A percentile compares a stretch with the other conserved stretches of the same genome.
phyloP scores from a whole-genome alignment of 192 early-diverging fungal species.

The Umbelopsis sp. region DNA sequence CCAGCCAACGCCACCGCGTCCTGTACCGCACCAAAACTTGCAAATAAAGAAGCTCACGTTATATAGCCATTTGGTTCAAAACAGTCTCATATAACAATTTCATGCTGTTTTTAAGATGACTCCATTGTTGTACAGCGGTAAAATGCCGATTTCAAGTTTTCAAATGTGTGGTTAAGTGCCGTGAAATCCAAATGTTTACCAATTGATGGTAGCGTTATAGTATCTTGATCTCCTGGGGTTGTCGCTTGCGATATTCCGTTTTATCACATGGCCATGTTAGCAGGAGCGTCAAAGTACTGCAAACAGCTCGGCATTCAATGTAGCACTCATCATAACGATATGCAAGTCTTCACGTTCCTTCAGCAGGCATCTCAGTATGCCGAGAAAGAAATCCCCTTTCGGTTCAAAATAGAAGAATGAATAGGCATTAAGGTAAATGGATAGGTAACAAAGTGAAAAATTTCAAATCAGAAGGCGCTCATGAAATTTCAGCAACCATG shows the following conservation, averaged over 20 bases:
- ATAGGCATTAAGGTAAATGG: not conserved
- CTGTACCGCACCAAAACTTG: no score
- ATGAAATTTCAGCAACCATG: conserved; percentile 89
- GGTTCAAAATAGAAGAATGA: conserved; percentile 37
- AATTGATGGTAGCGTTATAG: no score
- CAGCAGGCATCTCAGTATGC: conserved; percentile 68
- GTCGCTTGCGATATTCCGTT: conserved; percentile 43
- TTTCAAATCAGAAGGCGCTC: conserved; percentile 59
- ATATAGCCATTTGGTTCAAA: no score
- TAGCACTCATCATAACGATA: conserved; percentile 92
- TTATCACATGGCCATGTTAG: conserved; percentile 52
- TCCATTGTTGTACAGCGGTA: no score
- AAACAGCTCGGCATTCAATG: conserved; percentile 80
- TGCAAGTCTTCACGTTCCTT: conserved; percentile 59
- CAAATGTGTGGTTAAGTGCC: no score
- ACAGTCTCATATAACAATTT: no score
- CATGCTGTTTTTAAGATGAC: no score
- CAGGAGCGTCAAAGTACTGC: conserved; percentile 74
- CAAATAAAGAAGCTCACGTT: no score
- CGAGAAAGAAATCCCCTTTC: conserved; percentile 84
- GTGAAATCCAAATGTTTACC: no score
- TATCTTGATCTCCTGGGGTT: conserved; percentile 38
- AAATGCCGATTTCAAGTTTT: no score
- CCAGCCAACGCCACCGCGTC: no score
- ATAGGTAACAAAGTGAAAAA: not conserved